Evolutionary conservation across 352 stramenopile species (phyloP).

Genomic region (Phytopythium chamaehyphon): DNA sequence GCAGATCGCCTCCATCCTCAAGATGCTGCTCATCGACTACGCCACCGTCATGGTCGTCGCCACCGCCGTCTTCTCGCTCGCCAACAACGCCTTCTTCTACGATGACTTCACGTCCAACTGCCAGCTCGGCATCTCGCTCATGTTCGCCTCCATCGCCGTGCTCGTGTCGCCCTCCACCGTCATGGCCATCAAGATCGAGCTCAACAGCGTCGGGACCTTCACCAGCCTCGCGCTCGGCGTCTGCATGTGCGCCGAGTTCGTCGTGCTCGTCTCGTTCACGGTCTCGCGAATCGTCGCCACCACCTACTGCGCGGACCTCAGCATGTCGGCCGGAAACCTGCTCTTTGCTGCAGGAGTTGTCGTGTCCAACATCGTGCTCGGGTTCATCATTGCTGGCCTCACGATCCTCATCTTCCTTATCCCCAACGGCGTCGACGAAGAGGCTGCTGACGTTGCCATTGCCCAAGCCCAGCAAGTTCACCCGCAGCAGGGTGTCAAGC

Average conservation of each 20-base stretch:
- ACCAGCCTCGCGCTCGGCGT: slow-evolving; percentile 61
- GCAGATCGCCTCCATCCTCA: slow-evolving; percentile 53
- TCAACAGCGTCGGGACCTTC: slow-evolving; percentile 60
- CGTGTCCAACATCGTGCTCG: slow-evolving; percentile 48
- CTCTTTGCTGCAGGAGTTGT: slow-evolving; percentile 50
- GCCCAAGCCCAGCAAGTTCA: slow-evolving; percentile 1
- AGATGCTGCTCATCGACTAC: slow-evolving; percentile 40
- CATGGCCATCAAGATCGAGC: slow-evolving; percentile 74
- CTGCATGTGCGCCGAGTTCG: slow-evolving; percentile 62
- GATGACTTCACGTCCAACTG: slow-evolving; percentile 31
- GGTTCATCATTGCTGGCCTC: slow-evolving; percentile 33
- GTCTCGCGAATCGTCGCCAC: slow-evolving; percentile 55
- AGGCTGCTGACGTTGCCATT: not conserved
- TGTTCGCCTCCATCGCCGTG: slow-evolving; percentile 66
- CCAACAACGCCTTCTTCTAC: slow-evolving; percentile 53
- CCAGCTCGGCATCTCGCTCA: slow-evolving; percentile 53
- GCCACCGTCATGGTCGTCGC: slow-evolving; percentile 40
- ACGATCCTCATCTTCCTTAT: slow-evolving; percentile 59
- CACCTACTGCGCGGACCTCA: slow-evolving; percentile 51
- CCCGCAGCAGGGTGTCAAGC: slow-evolving; percentile 5
- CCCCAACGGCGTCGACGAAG: slow-evolving; percentile 26
- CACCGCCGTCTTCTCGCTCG: slow-evolving; percentile 37
- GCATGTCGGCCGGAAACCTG: slow-evolving; percentile 43
- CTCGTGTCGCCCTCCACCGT: slow-evolving; percentile 60
- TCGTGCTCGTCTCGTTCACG: slow-evolving; percentile 66